Conservation (phyloP, 768 basidiomycete genomes). For the Russula ochroleuca region DNA sequence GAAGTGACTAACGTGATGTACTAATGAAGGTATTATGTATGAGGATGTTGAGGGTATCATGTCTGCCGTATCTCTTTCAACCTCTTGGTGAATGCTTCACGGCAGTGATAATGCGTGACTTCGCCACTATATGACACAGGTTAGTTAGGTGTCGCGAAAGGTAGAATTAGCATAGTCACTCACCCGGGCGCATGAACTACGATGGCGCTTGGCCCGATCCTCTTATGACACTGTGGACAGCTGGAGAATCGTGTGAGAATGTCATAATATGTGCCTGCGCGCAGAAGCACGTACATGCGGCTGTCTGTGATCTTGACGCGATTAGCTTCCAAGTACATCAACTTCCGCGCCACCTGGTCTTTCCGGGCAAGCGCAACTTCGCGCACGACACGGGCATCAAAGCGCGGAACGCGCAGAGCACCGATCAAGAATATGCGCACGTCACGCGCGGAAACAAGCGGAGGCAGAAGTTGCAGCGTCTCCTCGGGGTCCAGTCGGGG, state of each 20-base stretch:
- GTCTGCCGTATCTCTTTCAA: constrained; percentile 40
- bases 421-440: constrained; percentile 75
- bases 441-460: constrained; percentile 79
- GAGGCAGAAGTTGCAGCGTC: constrained; percentile 83
- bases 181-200: constrained; percentile 27
- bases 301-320: constrained; percentile 88
- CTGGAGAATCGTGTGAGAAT: constrained; percentile 8
- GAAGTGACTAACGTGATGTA: constrained; percentile 8
- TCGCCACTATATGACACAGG: constrained; percentile 59
- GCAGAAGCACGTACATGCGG: constrained; percentile 65
- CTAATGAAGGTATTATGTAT: constrained; percentile 8
- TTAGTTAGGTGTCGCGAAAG: neutral
- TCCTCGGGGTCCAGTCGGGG: constrained; percentile 76
- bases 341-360: constrained; percentile 65
- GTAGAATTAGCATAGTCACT: neutral
- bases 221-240: constrained; percentile 29
- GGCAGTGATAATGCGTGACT: constrained; percentile 95
- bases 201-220: constrained; percentile 28
- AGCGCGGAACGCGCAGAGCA: constrained; percentile 58
- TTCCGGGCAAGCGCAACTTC: constrained; percentile 69
- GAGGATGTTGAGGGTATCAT: neutral
- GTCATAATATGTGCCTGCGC: too few species aligned
- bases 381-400: constrained; percentile 64
- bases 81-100: constrained; percentile 69
- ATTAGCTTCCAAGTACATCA: constrained; percentile 74